These are phyloP conservation scores for Malassezia slooffiae DNA, from an alignment of 1,284 basidiomycete species.

Conservation along the genomic window DNA sequence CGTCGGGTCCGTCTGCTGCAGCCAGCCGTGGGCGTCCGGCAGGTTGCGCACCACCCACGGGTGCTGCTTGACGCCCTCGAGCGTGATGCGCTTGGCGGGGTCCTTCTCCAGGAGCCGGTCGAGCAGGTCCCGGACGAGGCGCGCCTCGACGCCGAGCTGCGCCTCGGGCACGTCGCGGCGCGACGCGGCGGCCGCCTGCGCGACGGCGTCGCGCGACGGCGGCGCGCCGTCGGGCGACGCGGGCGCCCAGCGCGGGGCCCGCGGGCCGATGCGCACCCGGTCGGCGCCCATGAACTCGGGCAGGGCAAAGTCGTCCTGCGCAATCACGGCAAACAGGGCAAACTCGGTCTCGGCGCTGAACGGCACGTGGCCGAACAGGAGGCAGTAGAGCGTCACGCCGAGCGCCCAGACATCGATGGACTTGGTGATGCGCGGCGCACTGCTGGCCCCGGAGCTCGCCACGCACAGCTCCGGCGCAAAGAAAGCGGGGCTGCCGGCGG, in stretches of 20 bases:
- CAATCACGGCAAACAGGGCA: constrained; percentile 71
- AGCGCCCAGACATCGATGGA: constrained; percentile 98
- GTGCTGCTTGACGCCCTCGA: constrained; percentile 70
- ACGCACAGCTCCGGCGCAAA: constrained; percentile 85
- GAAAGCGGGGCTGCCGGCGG: constrained; percentile 95
- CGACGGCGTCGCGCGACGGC: constrained; percentile 17
- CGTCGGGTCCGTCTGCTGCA: constrained; percentile 61
- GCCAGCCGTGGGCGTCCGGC: constrained; percentile 63
- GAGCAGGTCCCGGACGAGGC: constrained; percentile 59
- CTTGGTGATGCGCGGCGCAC: constrained; percentile 61
- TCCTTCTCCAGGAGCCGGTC: constrained; percentile 74
- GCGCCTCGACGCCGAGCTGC: constrained; percentile 25
- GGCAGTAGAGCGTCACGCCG: constrained; percentile 90
- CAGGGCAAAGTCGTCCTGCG: constrained; percentile 64
- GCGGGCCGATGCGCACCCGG: constrained; percentile 45
- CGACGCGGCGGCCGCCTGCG: too few species aligned
- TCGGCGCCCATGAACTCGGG: constrained; percentile 67
- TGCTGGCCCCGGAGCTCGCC: constrained; percentile 28
- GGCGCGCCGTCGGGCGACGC: constrained; percentile 16
- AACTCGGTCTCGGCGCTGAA: constrained; percentile 62
- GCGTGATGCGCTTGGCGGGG: constrained; percentile 62
- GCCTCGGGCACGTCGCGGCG: constrained; percentile 12
- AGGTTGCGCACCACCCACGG: constrained; percentile 72
- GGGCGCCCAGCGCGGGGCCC: constrained; percentile 28
- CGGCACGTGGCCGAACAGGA: constrained; percentile 74